These are phyloP conservation scores for Candida glucosophila DNA, from an alignment of 1,139 yeast species.

Conservation along the genomic window DNA sequence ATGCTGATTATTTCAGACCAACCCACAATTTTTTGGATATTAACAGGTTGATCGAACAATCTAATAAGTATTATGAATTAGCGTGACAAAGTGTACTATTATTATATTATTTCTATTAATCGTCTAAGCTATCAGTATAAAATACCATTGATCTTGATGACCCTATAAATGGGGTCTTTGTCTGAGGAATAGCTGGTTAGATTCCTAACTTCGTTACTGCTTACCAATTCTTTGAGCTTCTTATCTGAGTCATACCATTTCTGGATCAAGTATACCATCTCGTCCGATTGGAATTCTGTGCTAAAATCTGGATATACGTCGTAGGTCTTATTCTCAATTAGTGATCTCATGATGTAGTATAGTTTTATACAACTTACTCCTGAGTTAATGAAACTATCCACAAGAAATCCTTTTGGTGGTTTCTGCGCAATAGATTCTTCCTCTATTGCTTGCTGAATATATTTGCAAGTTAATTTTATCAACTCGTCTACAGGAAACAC, in stretches of 20 bases:
- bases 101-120: conserved; percentile 3
- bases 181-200: conserved; percentile 32
- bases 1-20: conserved; percentile 16
- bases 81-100: conserved; percentile 11
- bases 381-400: conserved; percentile 67
- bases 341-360: conserved; percentile 57
- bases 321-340: conserved; percentile 55
- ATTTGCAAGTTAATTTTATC: conserved; percentile 46
- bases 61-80: conserved; percentile 43
- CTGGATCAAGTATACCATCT: conserved; percentile 55
- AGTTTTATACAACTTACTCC: conserved; percentile 68
- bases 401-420: conserved; percentile 33
- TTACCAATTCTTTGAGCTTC: conserved; percentile 47
- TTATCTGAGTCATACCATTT: conserved; percentile 61
- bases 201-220: conserved; percentile 25
- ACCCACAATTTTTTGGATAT: conserved; percentile 20
- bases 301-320: conserved; percentile 41
- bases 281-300: conserved; percentile 29
- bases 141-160: conserved; percentile 16
- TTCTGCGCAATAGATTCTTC: conserved; percentile 32
- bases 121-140: conserved; percentile 5
- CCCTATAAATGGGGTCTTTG: conserved; percentile 38
- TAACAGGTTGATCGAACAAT: conserved; percentile 39
- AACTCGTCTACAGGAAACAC: conserved; percentile 76
- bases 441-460: conserved; percentile 29